Base-by-base conservation (phyloP, 1,139 yeast species). In the Lodderomyces beijingensis region DNA sequence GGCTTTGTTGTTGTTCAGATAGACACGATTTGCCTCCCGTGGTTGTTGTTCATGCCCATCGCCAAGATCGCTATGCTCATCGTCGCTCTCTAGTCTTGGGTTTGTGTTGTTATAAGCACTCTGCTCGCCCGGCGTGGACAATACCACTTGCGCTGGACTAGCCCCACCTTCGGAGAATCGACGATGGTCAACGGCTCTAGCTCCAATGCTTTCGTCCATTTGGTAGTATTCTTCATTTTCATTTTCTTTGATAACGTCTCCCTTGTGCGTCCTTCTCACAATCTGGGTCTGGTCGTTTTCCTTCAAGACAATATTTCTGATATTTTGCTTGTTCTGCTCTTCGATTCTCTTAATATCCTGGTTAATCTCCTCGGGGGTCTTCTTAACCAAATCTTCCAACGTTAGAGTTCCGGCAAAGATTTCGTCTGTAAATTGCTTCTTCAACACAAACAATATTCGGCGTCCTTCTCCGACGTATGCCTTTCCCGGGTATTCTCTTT, bases 251-350 rank as follows among this genome's bases (percentile, higher is more conserved):
- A 83, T 56, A 46, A 85, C 91, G 41, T 87, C 96, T 19, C 95
- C 95, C 51, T 83, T 85, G 50, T 85, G 95, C 2, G 95, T 85
- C 47, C 86, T 65, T 44, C 88, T 69, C 35, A 85, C 77, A 32
- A 80, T 65, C 22, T 55, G 56, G 3, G 47, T 50, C 22, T 61
- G 66, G 21, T 72, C 74, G 28, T 63, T 73, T 30, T 45, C 45
- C 78, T 78, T 62, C 67, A 82, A 65, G 17, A 79, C 84, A 22
- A 47, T 44, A 24, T 42, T 46, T 25, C 45, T 45, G 13, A 47
- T 42, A 20, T 45, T 43, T 19, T 36, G 37, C 23, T 38, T 41
- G 25, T 41, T 40, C 26, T 42, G 42, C 29, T 28, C 21, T 40
- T 49, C 39, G 40, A 43, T 28, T 42, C 49, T 29, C 35, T 43